These are phyloP conservation scores for Pleurotus eryngii DNA, from an alignment of 768 basidiomycete genomes.

Conservation along the genomic window DNA sequence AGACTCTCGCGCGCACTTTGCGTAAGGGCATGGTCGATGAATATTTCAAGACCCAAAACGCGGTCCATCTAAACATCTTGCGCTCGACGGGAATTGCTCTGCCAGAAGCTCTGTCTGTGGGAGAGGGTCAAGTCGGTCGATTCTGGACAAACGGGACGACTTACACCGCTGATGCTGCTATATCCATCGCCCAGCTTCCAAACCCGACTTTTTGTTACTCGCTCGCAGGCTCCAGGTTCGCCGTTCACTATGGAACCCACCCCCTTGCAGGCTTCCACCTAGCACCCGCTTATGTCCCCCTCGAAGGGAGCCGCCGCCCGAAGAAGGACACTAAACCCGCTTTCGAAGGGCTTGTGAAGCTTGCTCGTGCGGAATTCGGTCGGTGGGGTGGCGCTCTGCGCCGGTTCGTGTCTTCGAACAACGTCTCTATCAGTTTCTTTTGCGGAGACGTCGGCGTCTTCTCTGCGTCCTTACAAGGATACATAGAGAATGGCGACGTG, in stretches of 20 bases:
- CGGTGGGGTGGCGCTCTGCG: conserved; percentile 29
- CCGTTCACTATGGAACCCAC: conserved; percentile 30
- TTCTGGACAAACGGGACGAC: conserved; percentile 33
- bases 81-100: background rate
- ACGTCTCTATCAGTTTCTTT: conserved; percentile 23
- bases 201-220: conserved; percentile 35
- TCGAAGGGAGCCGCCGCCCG: background rate
- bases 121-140: background rate
- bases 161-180: conserved; percentile 12
- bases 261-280: conserved; percentile 30
- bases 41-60: background rate
- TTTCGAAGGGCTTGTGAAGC: conserved; percentile 14
- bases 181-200: conserved; percentile 20
- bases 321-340: background rate
- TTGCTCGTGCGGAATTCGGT: conserved; percentile 20
- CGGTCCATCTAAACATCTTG: background rate
- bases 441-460: conserved; percentile 25
- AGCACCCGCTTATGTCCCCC: conserved; percentile 18
- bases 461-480: conserved; percentile 19
- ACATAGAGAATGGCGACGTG: conserved; percentile 7
- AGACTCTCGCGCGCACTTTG: background rate
- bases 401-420: conserved; percentile 7
- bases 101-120: background rate
- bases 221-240: conserved; percentile 25
- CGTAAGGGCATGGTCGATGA: background rate